Evolutionary conservation across 257 asterid species (phyloP), one percentile per base, ranked within the genome.

Genomic region (Solanum corneliomulleri): DNA sequence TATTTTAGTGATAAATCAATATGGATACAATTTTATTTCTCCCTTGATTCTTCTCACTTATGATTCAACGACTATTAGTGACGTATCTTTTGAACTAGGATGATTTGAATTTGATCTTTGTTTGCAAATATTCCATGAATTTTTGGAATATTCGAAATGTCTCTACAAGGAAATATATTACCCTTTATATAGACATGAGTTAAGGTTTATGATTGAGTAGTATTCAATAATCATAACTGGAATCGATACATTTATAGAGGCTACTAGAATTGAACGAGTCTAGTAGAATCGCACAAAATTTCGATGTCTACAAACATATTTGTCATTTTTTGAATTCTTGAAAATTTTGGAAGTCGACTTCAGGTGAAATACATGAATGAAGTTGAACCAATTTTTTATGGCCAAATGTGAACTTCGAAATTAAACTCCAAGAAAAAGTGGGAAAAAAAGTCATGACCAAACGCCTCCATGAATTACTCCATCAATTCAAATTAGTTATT

Each of bases 111-210:
- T 52, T 52, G 3, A 52, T 52, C 23, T 56, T 23, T 47, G 1
- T 47, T 47, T 56, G 4, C 18, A 11, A 56, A 56, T 56, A 18
- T 56, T 18, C 9, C 1, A 6, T 52, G 62, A 52, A 18, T 18
- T 52, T 52, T 16, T 0, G 0, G 0, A 52, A 52, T 52, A 16
- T 52, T 52, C 4, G 23, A 52, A 10, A 52, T 16, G 23, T 16
- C 10, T 49, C 21, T 49, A 16, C 62, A 52, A 52, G 10, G 1
- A 21, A 52, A 52, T 52, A 52, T 52, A 52, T 6, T 52, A 52
- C n/a, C 2, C 0, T 16, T 52, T 18, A 52, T 52, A 52, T 52
- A 52, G 11, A 18, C 62, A 52, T 18, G n/a, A 56, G 4, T 7
- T 56, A 56, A 2, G 4, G 2, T 56, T 56, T 18, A 56, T 2